These are phyloP conservation scores for Candida fluviatilis DNA, from an alignment of 805 yeast species.

Conservation along the genomic window DNA sequence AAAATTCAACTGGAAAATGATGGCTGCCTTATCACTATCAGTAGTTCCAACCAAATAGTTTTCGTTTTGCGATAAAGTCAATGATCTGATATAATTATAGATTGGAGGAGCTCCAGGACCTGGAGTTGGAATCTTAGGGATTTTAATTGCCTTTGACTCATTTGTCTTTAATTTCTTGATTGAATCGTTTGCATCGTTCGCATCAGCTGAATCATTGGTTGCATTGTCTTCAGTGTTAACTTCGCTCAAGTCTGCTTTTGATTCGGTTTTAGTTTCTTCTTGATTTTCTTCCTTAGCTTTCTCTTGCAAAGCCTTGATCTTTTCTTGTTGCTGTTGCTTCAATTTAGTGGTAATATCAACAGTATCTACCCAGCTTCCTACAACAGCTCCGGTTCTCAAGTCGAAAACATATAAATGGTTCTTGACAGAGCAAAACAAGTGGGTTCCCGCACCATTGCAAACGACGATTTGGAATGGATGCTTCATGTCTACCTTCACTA, in stretches of 20 bases:
- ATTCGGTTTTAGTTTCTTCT: conserved; percentile 12
- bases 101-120: conserved; percentile 69
- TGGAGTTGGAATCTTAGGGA: conserved; percentile 55
- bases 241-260: conserved; percentile 12
- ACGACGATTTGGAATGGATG: conserved; percentile 67
- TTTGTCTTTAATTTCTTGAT: conserved; percentile 27
- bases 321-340: conserved; percentile 45
- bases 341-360: conserved; percentile 44
- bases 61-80: conserved; percentile 50
- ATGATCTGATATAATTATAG: conserved; percentile 63
- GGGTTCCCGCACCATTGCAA: conserved; percentile 40
- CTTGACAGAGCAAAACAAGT: conserved; percentile 54
- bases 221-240: neutral
- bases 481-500: conserved; percentile 38
- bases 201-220: conserved; percentile 6
- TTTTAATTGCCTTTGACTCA: conserved; percentile 18
- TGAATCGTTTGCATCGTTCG: too few species aligned
- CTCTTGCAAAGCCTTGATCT: conserved; percentile 17
- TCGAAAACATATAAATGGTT: conserved; percentile 55
- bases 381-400: conserved; percentile 29
- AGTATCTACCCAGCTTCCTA: conserved; percentile 65
- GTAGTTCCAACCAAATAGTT: conserved; percentile 61
- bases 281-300: conserved; percentile 24
- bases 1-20: conserved; percentile 49
- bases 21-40: conserved; percentile 78